phyloP scores from a whole-genome alignment of 352 stramenopile genomes.

The Pythium phragmiticola region DNA sequence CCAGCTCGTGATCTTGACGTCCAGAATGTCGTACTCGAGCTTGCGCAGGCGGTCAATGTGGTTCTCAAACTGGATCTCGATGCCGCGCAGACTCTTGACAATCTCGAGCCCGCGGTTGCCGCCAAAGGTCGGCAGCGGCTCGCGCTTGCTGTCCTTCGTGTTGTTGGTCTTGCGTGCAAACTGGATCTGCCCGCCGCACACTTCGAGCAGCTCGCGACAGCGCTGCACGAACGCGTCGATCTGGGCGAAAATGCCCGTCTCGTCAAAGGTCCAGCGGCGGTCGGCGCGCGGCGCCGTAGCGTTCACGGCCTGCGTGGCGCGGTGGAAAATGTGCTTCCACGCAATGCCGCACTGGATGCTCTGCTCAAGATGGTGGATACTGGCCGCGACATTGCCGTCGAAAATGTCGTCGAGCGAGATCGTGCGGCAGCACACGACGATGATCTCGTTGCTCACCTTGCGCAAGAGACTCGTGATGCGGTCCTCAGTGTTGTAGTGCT shows the following conservation, averaged over 20 bases:
- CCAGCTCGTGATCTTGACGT: constrained; percentile 95
- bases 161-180: constrained; percentile 91
- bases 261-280: constrained; percentile 91
- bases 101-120: constrained; percentile 92
- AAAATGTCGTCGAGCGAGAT: constrained; percentile 92
- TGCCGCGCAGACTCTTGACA: constrained; percentile 89
- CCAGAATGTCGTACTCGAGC: constrained; percentile 93
- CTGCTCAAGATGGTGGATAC: constrained; percentile 88
- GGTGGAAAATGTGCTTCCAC: constrained; percentile 91
- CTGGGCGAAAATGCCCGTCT: constrained; percentile 94
- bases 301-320: constrained; percentile 63
- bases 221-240: constrained; percentile 96
- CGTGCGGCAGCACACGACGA: constrained; percentile 85
- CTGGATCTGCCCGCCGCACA: constrained; percentile 95
- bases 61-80: constrained; percentile 91
- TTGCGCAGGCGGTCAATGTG: constrained; percentile 87
- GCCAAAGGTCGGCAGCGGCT: constrained; percentile 86
- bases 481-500: constrained; percentile 95
- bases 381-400: constrained; percentile 90
- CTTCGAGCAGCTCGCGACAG: constrained; percentile 92
- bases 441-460: constrained; percentile 96
- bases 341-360: constrained; percentile 91
- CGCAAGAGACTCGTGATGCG: constrained; percentile 90
- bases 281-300: constrained; percentile 40
- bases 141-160: constrained; percentile 55